phyloP scores from a whole-genome alignment of 768 basidiomycete genomes.

The Mycena polygramma region DNA sequence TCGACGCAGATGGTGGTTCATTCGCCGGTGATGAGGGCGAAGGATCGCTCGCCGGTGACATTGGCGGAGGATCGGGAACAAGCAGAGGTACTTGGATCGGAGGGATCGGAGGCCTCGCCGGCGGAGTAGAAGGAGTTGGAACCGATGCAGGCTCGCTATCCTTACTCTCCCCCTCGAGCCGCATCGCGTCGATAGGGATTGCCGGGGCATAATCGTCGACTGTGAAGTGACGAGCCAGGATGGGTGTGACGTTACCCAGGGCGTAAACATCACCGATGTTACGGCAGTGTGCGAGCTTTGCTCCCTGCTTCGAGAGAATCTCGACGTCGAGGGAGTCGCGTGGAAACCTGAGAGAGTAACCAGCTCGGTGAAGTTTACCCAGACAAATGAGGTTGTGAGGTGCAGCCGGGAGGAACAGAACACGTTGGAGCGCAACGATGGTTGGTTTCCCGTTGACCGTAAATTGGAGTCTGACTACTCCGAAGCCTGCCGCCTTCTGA shows the following conservation, averaged over 20 bases:
- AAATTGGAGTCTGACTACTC: slow-evolving; percentile 7
- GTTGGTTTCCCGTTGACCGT: not conserved
- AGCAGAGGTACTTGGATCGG: too few species aligned
- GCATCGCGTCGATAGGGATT: slow-evolving; percentile 4
- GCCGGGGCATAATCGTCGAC: not conserved
- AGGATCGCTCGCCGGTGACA: not conserved
- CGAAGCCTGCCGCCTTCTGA: slow-evolving; percentile 15
- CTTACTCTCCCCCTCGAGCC: slow-evolving; percentile 26
- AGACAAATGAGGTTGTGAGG: slow-evolving; percentile 27
- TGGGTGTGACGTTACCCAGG: too few species aligned
- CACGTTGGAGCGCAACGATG: slow-evolving; percentile 18
- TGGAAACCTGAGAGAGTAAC: not conserved
- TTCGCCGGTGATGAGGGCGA: not conserved
- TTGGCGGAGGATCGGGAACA: too few species aligned
- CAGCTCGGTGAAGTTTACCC: slow-evolving; percentile 25
- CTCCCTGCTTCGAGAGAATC: too few species aligned
- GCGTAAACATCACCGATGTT: too few species aligned
- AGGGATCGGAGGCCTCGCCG: too few species aligned
- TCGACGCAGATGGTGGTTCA: not conserved
- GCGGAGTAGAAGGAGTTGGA: not conserved
- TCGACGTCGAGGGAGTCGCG: too few species aligned
- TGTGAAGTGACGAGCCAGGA: too few species aligned
- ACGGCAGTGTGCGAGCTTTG: too few species aligned
- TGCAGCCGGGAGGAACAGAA: slow-evolving; percentile 15
- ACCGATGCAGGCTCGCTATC: not conserved